phyloP scores from a whole-genome alignment of 176 grass and related monocot genomes.

The Aegilops sharonensis region DNA sequence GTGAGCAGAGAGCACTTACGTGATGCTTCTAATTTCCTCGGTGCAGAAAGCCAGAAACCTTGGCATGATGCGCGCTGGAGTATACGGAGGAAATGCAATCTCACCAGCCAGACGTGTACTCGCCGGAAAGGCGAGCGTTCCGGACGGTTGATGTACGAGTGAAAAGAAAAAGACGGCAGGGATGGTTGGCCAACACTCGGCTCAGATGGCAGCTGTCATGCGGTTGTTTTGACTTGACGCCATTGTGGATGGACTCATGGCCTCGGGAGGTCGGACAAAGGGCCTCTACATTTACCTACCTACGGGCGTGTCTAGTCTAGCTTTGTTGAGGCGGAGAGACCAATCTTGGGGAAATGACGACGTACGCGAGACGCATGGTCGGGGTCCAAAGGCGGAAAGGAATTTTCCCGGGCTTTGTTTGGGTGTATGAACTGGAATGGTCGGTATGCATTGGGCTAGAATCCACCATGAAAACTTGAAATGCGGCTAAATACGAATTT shows the following conservation, averaged over 20 bases:
- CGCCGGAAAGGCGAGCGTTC: neutral
- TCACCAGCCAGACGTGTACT: neutral
- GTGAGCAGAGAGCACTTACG: neutral
- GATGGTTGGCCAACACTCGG: slow-evolving; percentile 23
- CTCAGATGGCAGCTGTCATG: neutral
- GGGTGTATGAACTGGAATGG: too few relatives aligned
- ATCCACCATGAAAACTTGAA: too few relatives aligned
- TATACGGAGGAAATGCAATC: neutral
- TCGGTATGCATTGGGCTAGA: too few relatives aligned
- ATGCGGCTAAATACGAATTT: too few relatives aligned
- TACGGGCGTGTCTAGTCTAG: too few relatives aligned
- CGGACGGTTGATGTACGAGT: neutral
- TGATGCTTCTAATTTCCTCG: neutral
- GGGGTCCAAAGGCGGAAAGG: too few relatives aligned
- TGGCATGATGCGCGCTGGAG: neutral
- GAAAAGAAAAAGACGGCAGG: neutral
- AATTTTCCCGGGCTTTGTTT: too few relatives aligned
- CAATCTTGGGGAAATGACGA: too few relatives aligned
- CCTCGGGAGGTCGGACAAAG: too few relatives aligned
- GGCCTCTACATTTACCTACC: neutral
- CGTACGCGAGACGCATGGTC: too few relatives aligned
- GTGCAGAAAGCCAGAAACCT: neutral
- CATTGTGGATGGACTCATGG: neutral
- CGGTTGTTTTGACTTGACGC: neutral
- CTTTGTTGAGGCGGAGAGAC: too few relatives aligned